Evolutionary conservation across 2,329 filamentous ascomycete species (phyloP).

Genomic region (Trichoderma sp.): DNA sequence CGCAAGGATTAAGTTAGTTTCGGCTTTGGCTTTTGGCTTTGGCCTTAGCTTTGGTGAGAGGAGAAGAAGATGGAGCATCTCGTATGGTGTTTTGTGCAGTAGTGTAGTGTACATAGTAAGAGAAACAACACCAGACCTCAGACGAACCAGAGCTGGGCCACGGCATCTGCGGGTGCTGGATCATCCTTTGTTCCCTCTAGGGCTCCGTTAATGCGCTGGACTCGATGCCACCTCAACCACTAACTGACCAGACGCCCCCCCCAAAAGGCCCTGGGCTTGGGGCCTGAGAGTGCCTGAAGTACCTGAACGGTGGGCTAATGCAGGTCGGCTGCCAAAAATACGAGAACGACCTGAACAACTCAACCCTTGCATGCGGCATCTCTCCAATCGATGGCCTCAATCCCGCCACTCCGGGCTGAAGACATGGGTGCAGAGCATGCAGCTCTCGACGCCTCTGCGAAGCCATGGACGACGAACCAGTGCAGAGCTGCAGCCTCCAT

Average conservation of each 20-base stretch:
- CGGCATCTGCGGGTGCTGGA: not conserved
- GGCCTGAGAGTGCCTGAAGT: not conserved
- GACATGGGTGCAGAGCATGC: not conserved
- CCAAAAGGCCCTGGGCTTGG: not conserved
- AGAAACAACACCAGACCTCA: too few relatives aligned
- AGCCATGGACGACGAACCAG: slow-evolving; percentile 5
- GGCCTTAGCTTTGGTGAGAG: not conserved
- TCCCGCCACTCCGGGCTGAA: slow-evolving; percentile 16
- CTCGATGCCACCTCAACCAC: not conserved
- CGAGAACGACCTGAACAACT: slow-evolving; percentile 18
- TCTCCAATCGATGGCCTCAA: slow-evolving; percentile 18
- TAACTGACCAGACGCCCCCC: not conserved
- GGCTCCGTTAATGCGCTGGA: not conserved
- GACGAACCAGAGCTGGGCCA: too few relatives aligned
- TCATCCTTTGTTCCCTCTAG: not conserved
- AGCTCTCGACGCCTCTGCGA: not conserved
- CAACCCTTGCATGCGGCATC: slow-evolving; percentile 8
- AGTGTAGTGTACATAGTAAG: too few relatives aligned
- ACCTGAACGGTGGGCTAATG: slow-evolving; percentile 9
- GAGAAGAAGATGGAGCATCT: not conserved
- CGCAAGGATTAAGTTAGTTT: not conserved
- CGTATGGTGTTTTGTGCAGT: too few relatives aligned
- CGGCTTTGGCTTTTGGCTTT: not conserved
- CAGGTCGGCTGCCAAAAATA: slow-evolving; percentile 22
- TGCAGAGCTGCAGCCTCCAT: slow-evolving; percentile 13